phyloP scores from a whole-genome alignment of 2,329 filamentous ascomycete genomes.

The Phialemonium atrogriseum region DNA sequence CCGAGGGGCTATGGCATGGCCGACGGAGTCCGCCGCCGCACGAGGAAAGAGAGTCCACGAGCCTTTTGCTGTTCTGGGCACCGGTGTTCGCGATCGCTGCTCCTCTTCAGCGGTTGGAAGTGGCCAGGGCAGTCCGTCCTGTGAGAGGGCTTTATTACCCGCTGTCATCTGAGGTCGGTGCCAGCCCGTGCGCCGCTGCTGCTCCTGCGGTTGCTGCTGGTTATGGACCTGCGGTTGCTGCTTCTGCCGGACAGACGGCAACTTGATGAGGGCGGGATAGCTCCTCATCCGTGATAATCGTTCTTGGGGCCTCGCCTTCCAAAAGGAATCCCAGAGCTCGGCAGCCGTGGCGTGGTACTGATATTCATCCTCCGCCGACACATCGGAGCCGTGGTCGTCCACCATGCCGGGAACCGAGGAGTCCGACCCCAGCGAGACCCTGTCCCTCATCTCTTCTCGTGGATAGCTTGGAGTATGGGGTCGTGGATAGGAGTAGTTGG shows the following conservation, averaged over 20 bases:
- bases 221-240: slow-evolving; percentile 1
- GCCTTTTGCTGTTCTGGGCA: too few relatives aligned
- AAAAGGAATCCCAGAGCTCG: slow-evolving; percentile 45
- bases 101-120: too few relatives aligned
- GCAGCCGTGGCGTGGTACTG: slow-evolving; percentile 35
- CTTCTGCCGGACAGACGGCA: slow-evolving; percentile 5
- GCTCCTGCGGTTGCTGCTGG: too few relatives aligned
- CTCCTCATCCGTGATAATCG: slow-evolving; percentile 3
- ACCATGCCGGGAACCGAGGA: slow-evolving; percentile 39
- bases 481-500: slow-evolving; percentile 27
- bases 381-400: slow-evolving; percentile 44
- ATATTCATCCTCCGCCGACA: slow-evolving; percentile 40
- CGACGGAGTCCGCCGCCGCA: too few relatives aligned
- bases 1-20: too few relatives aligned
- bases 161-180: too few relatives aligned
- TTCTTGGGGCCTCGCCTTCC: slow-evolving; percentile 19
- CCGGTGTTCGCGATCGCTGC: too few relatives aligned
- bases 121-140: too few relatives aligned
- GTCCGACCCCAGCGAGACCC: slow-evolving; percentile 37
- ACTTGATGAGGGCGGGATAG: slow-evolving; percentile 11
- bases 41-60: too few relatives aligned
- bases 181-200: too few relatives aligned
- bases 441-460: slow-evolving; percentile 19
- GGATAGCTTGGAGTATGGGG: slow-evolving; percentile 15
- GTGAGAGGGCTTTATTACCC: too few relatives aligned